Conservation (phyloP, 2,329 filamentous ascomycete species). For the Fusarium guadeloupense region DNA sequence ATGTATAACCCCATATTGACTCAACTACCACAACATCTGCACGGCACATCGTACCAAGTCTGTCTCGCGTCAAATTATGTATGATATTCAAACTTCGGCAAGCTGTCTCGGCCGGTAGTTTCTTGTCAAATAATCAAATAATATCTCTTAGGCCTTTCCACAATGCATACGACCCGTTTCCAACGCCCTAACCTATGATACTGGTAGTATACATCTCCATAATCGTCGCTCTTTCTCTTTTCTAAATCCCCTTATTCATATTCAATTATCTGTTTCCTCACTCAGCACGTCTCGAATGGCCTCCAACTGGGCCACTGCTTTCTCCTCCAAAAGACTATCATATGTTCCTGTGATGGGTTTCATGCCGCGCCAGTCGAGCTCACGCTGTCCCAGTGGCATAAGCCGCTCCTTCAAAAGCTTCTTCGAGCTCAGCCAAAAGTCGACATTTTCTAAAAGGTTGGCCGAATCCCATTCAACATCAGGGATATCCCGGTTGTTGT, state of each 20-base stretch:
- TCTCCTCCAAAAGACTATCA: conserved; percentile 78
- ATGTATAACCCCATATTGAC: conserved; percentile 25
- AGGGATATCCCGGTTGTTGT: conserved; percentile 76
- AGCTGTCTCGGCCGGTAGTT: background rate
- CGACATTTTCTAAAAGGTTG: conserved; percentile 80
- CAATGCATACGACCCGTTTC: conserved; percentile 38
- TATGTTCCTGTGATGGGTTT: conserved; percentile 51
- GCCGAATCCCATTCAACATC: conserved; percentile 78
- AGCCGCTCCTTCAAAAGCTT: conserved; percentile 77
- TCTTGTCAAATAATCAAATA: conserved; percentile 17
- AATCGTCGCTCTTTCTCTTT: conserved; percentile 22
- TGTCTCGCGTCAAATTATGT: background rate
- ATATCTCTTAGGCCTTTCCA: conserved; percentile 27
- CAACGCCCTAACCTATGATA: conserved; percentile 39
- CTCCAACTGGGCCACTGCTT: conserved; percentile 75
- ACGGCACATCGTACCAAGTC: background rate
- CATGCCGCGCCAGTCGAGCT: conserved; percentile 68
- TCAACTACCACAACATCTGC: conserved; percentile 2
- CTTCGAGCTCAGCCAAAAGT: conserved; percentile 78
- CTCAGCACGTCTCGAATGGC: conserved; percentile 65
- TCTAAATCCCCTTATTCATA: conserved; percentile 13
- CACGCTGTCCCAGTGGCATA: conserved; percentile 75
- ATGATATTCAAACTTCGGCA: background rate
- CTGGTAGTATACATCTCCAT: conserved; percentile 39
- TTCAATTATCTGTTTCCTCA: conserved; percentile 57